These are phyloP conservation scores for Penicillium sp. DNA, from an alignment of 2,329 filamentous ascomycete species.

Conservation along the genomic window DNA sequence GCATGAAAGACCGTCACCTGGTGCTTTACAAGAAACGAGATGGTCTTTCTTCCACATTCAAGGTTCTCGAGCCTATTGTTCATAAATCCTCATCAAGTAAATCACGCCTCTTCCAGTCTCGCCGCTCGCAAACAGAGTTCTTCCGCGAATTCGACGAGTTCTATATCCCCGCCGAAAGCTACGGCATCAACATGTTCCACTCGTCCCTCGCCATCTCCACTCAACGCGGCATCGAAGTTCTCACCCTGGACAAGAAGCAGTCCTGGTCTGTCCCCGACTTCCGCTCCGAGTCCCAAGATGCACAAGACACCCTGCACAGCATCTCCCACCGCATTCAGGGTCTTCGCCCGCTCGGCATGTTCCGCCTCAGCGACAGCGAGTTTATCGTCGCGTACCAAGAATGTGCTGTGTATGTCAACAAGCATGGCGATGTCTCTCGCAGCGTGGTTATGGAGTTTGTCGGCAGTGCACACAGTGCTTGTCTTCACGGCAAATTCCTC, in stretches of 20 bases:
- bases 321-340: slow-evolving; percentile 79
- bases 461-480: slow-evolving; percentile 81
- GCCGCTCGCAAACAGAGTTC: slow-evolving; percentile 75
- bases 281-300: slow-evolving; percentile 54
- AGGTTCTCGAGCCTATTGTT: slow-evolving; percentile 87
- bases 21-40: slow-evolving; percentile 98
- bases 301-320: slow-evolving; percentile 62
- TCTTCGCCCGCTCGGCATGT: slow-evolving; percentile 89
- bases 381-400: slow-evolving; percentile 93
- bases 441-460: slow-evolving; percentile 98
- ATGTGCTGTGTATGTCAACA: slow-evolving; percentile 96
- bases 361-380: slow-evolving; percentile 84
- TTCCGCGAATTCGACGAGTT: slow-evolving; percentile 99
- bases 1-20: slow-evolving; percentile 93
- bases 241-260: slow-evolving; percentile 95
- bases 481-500: slow-evolving; percentile 85
- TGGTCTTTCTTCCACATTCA: slow-evolving; percentile 87
- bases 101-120: slow-evolving; percentile 58
- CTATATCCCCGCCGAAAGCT: slow-evolving; percentile 94
- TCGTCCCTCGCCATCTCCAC: slow-evolving; percentile 88
- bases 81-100: slow-evolving; percentile 87
- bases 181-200: slow-evolving; percentile 92
- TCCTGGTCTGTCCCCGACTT: slow-evolving; percentile 90
- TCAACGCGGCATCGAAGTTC: slow-evolving; percentile 85
- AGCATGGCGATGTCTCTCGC: slow-evolving; percentile 90